A percentile compares a stretch with the other conserved stretches of the same genome.
phyloP scores from a whole-genome alignment of 2,329 filamentous ascomycete species.

The Atkinsonella texensis region DNA sequence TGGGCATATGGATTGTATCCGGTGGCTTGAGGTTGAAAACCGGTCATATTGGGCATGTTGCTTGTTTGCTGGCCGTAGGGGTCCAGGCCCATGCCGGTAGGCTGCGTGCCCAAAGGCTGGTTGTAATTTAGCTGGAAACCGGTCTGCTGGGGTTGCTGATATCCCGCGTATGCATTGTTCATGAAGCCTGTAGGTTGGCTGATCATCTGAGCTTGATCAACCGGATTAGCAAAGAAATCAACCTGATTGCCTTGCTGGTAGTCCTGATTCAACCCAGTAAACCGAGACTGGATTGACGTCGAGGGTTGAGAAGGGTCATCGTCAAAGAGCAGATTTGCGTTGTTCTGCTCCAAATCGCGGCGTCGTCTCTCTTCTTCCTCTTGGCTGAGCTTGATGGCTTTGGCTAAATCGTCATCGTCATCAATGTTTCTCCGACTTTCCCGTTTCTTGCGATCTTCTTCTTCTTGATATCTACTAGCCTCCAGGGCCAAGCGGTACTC shows the following conservation, averaged over 20 bases:
- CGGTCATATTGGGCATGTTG: conserved; percentile 20
- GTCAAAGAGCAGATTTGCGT: conserved; percentile 80
- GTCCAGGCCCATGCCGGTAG: conserved; percentile 53
- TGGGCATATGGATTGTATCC: conserved; percentile 44
- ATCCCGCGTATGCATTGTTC: conserved; percentile 43
- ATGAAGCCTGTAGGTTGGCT: conserved; percentile 69
- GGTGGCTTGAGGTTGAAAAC: conserved; percentile 39
- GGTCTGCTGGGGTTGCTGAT: conserved; percentile 33
- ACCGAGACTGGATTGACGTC: conserved; percentile 47
- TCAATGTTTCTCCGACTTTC: conserved; percentile 43
- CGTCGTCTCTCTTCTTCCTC: conserved; percentile 86
- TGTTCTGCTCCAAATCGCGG: conserved; percentile 75
- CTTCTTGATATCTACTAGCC: conserved; percentile 88
- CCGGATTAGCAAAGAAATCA: conserved; percentile 93
- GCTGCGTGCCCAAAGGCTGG: conserved; percentile 56
- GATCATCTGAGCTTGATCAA: conserved; percentile 63
- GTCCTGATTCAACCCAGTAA: conserved; percentile 87
- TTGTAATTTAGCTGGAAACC: conserved; percentile 48
- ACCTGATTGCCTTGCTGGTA: conserved; percentile 96
- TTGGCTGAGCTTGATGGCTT: conserved; percentile 89
- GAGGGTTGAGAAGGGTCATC: conserved; percentile 49
- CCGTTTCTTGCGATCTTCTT: conserved; percentile 72
- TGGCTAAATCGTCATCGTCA: conserved; percentile 80
- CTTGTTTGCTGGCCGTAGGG: conserved; percentile 44
- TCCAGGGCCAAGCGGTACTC: conserved; percentile 87